These are phyloP conservation scores for Salinomyces thailandicus DNA, from an alignment of 2,329 filamentous ascomycete genomes.

Conservation along the genomic window DNA sequence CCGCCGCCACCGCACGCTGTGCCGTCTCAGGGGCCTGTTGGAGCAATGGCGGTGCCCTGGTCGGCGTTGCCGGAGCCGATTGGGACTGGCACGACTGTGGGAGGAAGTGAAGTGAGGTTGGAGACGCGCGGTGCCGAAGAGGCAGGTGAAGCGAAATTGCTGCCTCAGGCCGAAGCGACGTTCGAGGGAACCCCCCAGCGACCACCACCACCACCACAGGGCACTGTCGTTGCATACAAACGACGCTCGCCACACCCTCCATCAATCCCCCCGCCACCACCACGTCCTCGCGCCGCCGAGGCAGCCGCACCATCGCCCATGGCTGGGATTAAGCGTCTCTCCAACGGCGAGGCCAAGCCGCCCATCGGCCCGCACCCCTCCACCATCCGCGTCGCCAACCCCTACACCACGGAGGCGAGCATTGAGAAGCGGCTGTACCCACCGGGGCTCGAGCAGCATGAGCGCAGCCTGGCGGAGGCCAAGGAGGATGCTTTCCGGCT, in stretches of 20 bases:
- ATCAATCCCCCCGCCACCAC: not conserved
- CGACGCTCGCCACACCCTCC: not conserved
- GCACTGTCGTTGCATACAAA: not conserved
- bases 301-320: constrained; percentile 8
- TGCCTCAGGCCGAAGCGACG: not conserved
- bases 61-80: too few species aligned
- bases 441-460: constrained; percentile 53
- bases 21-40: too few species aligned
- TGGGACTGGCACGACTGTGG: too few species aligned
- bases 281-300: not conserved
- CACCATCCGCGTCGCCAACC: constrained; percentile 54
- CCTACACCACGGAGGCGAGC: constrained; percentile 73
- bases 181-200: not conserved
- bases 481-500: constrained; percentile 72
- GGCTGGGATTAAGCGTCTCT: constrained; percentile 23
- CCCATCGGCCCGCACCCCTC: constrained; percentile 47
- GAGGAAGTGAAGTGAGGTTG: too few species aligned
- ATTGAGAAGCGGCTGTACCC: constrained; percentile 58
- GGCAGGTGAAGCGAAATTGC: not conserved
- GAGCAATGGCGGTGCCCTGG: too few species aligned
- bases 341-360: constrained; percentile 23
- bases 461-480: constrained; percentile 37
- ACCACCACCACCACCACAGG: not conserved
- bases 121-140: too few species aligned
- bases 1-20: too few species aligned